Base-by-base conservation (phyloP, 768 basidiomycete species). In the Boletus bicolor region DNA sequence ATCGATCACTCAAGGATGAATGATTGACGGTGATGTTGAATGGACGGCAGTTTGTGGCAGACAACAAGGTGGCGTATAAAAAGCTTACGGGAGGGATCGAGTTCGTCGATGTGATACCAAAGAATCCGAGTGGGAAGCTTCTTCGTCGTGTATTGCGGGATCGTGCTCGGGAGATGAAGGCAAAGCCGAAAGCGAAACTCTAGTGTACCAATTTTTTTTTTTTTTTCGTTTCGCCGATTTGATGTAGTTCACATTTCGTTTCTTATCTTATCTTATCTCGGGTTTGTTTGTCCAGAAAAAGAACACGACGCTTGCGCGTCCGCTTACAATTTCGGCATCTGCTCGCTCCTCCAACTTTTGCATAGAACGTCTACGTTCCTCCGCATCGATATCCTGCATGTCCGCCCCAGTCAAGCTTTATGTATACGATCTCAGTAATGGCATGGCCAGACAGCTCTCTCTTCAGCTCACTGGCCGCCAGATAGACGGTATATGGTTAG, bases 401-500 rank as follows among this genome's bases (percentile, higher is more conserved):
- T 55, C 67, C 14, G 19, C 68, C 28, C 72, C 73, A 28, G 93
- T 97, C 17, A 77, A 91, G 61, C 80, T 97, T 26, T 93, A 94
- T 66, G 84, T 96, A 1, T 97, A 97, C 71, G 94, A 97, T 65
- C 84, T 96, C 51, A 93, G 86, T 72, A 85, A 87, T 65, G 94
- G 94, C 41, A 77, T 96, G 64, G 95, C 93, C 7, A 79, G 80
- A 51, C 81, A 84, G 57, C 74, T 97, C 36, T 95, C 93, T 7
- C 73, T 79, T 45, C 88, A 89, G 70, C 77, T 97, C 39, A 89
- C 89, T 0, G 95, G 95, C 5, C 82, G 83, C 50, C 92, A 94
- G 71, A 92, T 97, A 51, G 91, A 97, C 58, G 95, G 95, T 0
- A 85, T 98, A 50, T 98, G 95, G 94, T 91, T 52, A 60, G 80